Conservation (phyloP, 495 filamentous ascomycete species). For the Usnea hakonensis region DNA sequence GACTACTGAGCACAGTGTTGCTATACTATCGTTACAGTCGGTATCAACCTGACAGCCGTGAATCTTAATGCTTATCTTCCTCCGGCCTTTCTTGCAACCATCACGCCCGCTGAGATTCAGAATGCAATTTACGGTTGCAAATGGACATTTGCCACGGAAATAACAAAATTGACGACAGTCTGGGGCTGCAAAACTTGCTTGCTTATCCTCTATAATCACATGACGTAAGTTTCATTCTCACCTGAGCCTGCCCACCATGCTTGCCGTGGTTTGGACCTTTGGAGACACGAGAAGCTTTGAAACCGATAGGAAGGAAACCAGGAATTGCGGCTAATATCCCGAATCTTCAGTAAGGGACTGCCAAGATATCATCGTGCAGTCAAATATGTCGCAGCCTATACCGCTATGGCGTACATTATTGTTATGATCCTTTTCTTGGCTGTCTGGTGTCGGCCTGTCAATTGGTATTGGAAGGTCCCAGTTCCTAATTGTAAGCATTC, state of each 20-base stretch:
- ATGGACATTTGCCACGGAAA: slow-evolving; percentile 43
- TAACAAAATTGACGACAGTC: slow-evolving; percentile 36
- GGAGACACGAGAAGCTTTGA: background rate
- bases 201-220: slow-evolving; percentile 44
- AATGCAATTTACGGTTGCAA: slow-evolving; percentile 48
- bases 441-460: slow-evolving; percentile 57
- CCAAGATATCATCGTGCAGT: slow-evolving; percentile 42
- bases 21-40: slow-evolving; percentile 44
- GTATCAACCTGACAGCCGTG: slow-evolving; percentile 43
- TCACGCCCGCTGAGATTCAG: slow-evolving; percentile 41
- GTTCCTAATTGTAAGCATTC: slow-evolving; percentile 27
- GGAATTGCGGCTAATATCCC: background rate
- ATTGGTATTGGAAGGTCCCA: slow-evolving; percentile 52
- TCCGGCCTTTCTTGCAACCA: slow-evolving; percentile 33
- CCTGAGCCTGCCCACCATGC: background rate
- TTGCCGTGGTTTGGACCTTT: background rate
- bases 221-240: slow-evolving; percentile 37
- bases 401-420: slow-evolving; percentile 47
- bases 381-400: slow-evolving; percentile 47
- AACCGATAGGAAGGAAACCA: background rate
- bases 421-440: slow-evolving; percentile 57
- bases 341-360: slow-evolving; percentile 24
- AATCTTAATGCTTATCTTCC: slow-evolving; percentile 48
- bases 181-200: slow-evolving; percentile 51
- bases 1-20: background rate